Evolutionary conservation across 257 asterid genomes (phyloP), one percentile per base, ranked within the genome.

Genomic region (Nicotiana sylvestris): DNA sequence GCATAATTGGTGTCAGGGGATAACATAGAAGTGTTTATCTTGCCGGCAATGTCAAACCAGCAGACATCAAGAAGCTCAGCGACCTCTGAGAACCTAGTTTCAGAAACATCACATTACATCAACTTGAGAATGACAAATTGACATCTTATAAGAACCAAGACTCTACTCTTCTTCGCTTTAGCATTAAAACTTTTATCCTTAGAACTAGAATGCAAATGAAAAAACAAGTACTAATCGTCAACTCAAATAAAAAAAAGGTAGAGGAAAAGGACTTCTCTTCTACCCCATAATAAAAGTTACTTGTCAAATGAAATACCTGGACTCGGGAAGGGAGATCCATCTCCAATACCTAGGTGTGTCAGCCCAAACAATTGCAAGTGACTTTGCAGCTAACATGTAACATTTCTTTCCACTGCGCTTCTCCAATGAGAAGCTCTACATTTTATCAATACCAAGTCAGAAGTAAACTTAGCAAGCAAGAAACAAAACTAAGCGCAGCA

Each of bases 391-490:
- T 84, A 93, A 85, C 95, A 91, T 91, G 85, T 58, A 94, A 85
- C 93, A 89, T 89, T 91, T 95, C 89, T 91, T 94, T 29, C 97
- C 97, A 7, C 84, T 88, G 86, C 58, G 12, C 86, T 92, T 94
- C 82, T 92, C 97, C 88, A 95, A 53, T 21, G 89, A 87, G 58
- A 95, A 92, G 85, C 95, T 91, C 98, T 95, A 93, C 17, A 78
- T 32, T 57, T 37, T 9, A 78, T n/a, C 30, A 61, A 12, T 43
- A 80, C 58, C 35, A 57, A 76, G 65, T 84, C 82, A 90, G 92
- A 82, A 25, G 56, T 30, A 46, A 6, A 11, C 17, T 29, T 58
- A 43, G 53, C 65, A 18, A 72, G 32, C 21, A 78, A 77, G 2
- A n/a, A 61, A 82, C 21, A 21, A 17, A 18, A 68, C 66, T 61